phyloP scores from a whole-genome alignment of 768 basidiomycete species.

The Amanita muscaria region DNA sequence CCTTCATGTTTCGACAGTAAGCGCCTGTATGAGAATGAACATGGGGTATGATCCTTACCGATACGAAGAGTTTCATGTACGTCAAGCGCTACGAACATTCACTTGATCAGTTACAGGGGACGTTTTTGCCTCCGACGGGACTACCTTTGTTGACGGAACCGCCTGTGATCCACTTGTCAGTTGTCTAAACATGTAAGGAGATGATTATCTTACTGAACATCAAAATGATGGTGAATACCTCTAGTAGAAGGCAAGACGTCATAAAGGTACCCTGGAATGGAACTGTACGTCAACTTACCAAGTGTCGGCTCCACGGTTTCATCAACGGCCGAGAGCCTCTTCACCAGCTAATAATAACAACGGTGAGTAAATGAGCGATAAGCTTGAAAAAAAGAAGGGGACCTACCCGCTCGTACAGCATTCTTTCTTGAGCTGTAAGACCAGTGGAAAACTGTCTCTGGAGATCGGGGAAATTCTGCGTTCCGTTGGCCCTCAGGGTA shows the following conservation, averaged over 20 bases:
- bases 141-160: slow-evolving; percentile 1
- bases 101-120: not conserved
- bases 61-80: not conserved
- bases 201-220: not conserved
- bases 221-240: not conserved
- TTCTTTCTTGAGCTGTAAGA: not conserved
- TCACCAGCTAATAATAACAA: not conserved
- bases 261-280: not conserved
- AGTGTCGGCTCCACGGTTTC: slow-evolving; percentile 1
- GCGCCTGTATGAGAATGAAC: no score
- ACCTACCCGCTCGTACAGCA: slow-evolving; percentile 2
- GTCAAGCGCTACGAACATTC: not conserved
- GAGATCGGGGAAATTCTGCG: not conserved
- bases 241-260: not conserved
- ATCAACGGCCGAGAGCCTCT: slow-evolving; percentile 1
- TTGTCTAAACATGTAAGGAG: not conserved
- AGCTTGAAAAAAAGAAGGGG: not conserved
- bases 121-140: no score
- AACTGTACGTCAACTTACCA: not conserved
- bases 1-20: not conserved
- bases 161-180: not conserved
- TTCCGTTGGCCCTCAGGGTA: not conserved
- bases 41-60: not conserved
- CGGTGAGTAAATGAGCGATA: not conserved
- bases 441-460: not conserved